Evolutionary conservation across 495 filamentous ascomycete genomes (phyloP), one percentile per base, ranked within the genome.

Genomic region (Delitschia confertaspora): DNA sequence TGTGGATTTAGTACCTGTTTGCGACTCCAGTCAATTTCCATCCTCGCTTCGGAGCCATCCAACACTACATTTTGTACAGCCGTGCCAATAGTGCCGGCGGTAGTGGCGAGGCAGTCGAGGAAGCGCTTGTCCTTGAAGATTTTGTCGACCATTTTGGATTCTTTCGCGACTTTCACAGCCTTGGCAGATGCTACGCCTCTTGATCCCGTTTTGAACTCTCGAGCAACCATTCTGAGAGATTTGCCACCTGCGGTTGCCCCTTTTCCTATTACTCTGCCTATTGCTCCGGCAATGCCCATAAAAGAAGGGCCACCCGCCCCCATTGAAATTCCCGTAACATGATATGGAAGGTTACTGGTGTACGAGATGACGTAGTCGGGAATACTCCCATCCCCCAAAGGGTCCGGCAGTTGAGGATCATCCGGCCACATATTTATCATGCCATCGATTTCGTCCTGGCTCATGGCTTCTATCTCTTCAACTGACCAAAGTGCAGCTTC

Each of bases 391-490:
- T 4, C 3, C 5, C 13, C 30, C 30, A 3, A 11, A 32, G 30
- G 30, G 30, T 32, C 17, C 17, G 30, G 17, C 17, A 16, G 30
- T 16, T 32, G 13, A 16, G 30, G 30, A 32, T 32, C 30, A 16
- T 11, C 38, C 14, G 38, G 38, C 38, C 38, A 42, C 25, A 31
- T 13, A 14, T 29, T 27, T 27, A 42, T 18, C 38, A 42, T 42
- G 7, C 38, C 38, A 18, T 42, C 26, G 24, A 42, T n/a, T 17
- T 42, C 38, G 32, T 42, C 38, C 14, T 24, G 11, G 9, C 14
- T 20, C 25, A 42, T 8, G 6, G 24, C 23, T 9, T 9, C 23
- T 10, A 42, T 9, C 9, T 42, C 38, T 10, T 10, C 18, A 8
- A 11, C 11, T 9, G 16, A 4, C 25, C 38, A 30, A 9, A 11